These are phyloP conservation scores for Mycosarcoma mackinlayi DNA, from an alignment of 1,284 basidiomycete genomes.

Conservation along the genomic window DNA sequence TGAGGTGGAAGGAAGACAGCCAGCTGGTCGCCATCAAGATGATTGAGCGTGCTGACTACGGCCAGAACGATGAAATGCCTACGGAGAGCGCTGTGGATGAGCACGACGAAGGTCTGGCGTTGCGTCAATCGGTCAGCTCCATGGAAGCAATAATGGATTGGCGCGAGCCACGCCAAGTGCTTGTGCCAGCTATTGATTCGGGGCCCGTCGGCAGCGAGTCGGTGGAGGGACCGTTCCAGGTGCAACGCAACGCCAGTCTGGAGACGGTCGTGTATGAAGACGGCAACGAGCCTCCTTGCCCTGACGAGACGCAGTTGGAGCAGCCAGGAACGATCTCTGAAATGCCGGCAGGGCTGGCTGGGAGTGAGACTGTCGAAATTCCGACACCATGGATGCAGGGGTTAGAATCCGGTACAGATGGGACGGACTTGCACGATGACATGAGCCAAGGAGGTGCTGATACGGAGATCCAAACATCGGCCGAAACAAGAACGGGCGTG, in stretches of 20 bases:
- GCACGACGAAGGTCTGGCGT: conserved; percentile 53
- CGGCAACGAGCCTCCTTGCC: conserved; percentile 9
- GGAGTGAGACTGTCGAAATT: conserved; percentile 7
- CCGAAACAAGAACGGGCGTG: neutral
- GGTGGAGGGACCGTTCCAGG: conserved; percentile 42
- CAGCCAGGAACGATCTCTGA: conserved; percentile 19
- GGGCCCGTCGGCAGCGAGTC: conserved; percentile 31
- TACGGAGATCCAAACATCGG: neutral
- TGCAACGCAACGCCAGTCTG: conserved; percentile 16
- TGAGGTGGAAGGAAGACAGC: conserved; percentile 51
- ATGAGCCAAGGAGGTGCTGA: neutral
- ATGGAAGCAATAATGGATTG: conserved; percentile 59
- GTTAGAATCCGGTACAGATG: neutral
- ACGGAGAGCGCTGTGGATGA: conserved; percentile 26
- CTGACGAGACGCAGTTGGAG: conserved; percentile 27
- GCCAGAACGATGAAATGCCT: conserved; percentile 25
- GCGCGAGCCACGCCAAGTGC: conserved; percentile 32
- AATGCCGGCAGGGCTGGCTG: conserved; percentile 15
- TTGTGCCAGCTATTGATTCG: neutral
- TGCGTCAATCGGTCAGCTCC: conserved; percentile 45
- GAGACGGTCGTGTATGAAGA: conserved; percentile 7
- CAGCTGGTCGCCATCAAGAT: conserved; percentile 49
- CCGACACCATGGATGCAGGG: conserved; percentile 20
- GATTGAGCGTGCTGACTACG: conserved; percentile 56
- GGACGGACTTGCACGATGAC: neutral